Percentiles rank a stretch among this genome's conserved stretches.
Evolutionary conservation across 495 filamentous ascomycete genomes (phyloP).

Genomic region (Penicillium ucsense): DNA sequence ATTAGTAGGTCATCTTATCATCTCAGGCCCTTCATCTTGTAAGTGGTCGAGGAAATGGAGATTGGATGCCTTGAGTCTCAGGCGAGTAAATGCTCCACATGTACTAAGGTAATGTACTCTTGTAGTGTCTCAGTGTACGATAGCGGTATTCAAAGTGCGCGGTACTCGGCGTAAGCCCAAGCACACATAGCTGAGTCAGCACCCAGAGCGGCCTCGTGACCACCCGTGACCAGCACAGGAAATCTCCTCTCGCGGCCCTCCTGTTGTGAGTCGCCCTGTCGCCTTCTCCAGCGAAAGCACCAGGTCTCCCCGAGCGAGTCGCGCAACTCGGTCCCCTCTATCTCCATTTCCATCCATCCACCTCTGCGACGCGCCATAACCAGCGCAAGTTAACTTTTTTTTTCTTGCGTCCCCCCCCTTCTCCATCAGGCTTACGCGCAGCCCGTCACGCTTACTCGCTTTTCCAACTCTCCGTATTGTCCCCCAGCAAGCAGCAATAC

Average conservation of each 20-base stretch:
- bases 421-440: constrained; percentile 8
- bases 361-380: constrained; percentile 25
- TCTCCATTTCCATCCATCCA: constrained; percentile 37
- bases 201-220: constrained; percentile 4
- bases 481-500: neutral
- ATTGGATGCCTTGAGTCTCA: no score
- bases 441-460: constrained; percentile 15
- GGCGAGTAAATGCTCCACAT: no score
- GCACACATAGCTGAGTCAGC: neutral
- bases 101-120: no score
- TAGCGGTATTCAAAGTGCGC: constrained; percentile 1
- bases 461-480: constrained; percentile 20
- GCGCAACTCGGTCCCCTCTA: constrained; percentile 38
- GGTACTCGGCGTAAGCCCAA: neutral
- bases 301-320: constrained; percentile 38
- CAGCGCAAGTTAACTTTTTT: constrained; percentile 21
- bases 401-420: constrained; percentile 10
- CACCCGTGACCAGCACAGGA: constrained; percentile 16
- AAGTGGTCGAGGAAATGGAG: no score
- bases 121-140: no score
- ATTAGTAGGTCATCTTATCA: no score
- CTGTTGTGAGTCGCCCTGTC: constrained; percentile 28
- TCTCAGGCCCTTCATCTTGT: no score
- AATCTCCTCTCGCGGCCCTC: constrained; percentile 26
- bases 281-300: constrained; percentile 28